Conservation (phyloP, 495 filamentous ascomycete species). For the Neohortaea acidophila region DNA sequence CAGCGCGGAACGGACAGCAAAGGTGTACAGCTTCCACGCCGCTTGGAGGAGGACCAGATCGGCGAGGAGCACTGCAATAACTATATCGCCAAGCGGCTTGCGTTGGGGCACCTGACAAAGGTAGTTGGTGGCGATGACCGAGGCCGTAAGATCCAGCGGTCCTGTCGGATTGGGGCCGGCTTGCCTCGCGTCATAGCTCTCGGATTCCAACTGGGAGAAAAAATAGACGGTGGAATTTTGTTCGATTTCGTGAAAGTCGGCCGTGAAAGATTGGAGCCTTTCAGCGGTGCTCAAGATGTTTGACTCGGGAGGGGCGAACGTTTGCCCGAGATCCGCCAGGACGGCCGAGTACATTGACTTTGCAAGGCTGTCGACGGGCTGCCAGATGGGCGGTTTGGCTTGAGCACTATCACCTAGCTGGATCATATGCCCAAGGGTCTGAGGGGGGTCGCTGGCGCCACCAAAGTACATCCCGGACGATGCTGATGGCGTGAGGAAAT, state of each 20-base stretch:
- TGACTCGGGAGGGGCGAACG: conserved; percentile 4
- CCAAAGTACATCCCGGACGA: too few species aligned
- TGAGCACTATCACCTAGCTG: too few species aligned
- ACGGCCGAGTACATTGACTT: conserved; percentile 23
- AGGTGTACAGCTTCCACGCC: background rate
- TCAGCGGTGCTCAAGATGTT: conserved; percentile 21
- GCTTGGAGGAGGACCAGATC: conserved; percentile 26
- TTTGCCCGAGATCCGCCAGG: conserved; percentile 23
- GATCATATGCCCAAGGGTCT: background rate
- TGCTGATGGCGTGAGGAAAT: background rate
- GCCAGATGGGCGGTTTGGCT: conserved; percentile 19
- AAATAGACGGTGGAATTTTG: conserved; percentile 1
- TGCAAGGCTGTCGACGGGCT: conserved; percentile 15
- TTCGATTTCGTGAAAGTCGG: conserved; percentile 15
- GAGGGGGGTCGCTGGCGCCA: too few species aligned
- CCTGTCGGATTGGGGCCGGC: conserved; percentile 9
- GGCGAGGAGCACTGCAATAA: conserved; percentile 22
- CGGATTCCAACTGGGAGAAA: background rate
- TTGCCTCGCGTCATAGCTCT: conserved; percentile 6
- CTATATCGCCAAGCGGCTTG: conserved; percentile 19
- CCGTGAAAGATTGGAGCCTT: conserved; percentile 14
- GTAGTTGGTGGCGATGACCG: conserved; percentile 19
- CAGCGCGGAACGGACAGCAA: background rate
- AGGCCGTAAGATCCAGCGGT: conserved; percentile 16
- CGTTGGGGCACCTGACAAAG: conserved; percentile 25